These are phyloP conservation scores for Durusdinium trenchii DNA, from an alignment of 73 alveolate genomes.

Conservation along the genomic window DNA sequence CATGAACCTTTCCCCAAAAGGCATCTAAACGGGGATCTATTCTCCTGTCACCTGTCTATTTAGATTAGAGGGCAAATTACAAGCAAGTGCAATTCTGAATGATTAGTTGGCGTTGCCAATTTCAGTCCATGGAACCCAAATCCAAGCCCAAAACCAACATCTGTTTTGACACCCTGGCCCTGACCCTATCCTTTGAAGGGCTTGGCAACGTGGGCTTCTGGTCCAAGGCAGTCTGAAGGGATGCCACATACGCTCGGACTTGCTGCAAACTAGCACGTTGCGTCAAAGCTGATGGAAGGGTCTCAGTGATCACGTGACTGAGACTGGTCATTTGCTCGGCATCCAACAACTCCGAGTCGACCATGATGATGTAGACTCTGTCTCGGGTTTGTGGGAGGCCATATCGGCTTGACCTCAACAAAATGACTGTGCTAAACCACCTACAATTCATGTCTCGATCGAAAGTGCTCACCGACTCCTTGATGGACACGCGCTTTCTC, in stretches of 20 bases:
- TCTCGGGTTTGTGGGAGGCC: slow-evolving; percentile 30
- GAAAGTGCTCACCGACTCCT: no score
- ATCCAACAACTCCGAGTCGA: background rate
- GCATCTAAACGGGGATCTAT: no score
- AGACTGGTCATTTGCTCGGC: background rate
- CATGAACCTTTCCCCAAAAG: no score
- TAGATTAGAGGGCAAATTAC: background rate
- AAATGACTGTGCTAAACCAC: no score
- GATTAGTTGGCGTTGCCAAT: background rate
- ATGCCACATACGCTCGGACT: background rate
- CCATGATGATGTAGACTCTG: slow-evolving; percentile 8
- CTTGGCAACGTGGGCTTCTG: background rate
- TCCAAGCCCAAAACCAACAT: background rate
- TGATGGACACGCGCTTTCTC: no score
- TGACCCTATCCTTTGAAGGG: background rate
- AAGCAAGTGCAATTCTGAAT: background rate
- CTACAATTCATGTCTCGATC: no score
- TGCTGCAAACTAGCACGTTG: background rate
- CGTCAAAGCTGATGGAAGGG: background rate
- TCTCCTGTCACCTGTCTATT: no score
- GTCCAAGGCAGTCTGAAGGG: background rate
- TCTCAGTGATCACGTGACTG: background rate
- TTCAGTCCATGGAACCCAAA: background rate
- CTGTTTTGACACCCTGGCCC: no score
- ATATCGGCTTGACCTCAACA: background rate